Percentiles rank a stretch among this genome's conserved stretches.
Conservation (phyloP, 345 rosid species). For the Populus alba region DNA sequence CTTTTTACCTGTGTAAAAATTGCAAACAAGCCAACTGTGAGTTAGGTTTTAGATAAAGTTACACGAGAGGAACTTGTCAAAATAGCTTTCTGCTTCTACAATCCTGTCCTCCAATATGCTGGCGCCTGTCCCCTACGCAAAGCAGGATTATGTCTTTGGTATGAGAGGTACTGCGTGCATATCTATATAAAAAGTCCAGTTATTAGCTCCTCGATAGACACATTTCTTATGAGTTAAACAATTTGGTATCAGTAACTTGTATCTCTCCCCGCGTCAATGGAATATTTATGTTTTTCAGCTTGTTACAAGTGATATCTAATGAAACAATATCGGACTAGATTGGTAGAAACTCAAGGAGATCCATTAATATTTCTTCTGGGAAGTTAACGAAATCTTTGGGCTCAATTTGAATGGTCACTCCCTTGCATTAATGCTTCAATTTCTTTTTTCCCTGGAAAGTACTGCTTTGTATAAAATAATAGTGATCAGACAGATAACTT, state of each 20-base stretch:
- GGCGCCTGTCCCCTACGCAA: constrained; percentile 19
- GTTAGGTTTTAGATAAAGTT: constrained; percentile 20
- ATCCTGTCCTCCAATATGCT: constrained; percentile 28
- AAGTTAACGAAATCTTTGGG: no score
- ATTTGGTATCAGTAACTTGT: neutral
- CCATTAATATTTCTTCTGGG: neutral
- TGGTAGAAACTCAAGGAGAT: neutral
- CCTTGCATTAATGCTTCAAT: no score
- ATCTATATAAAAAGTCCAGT: neutral
- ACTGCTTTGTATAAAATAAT: constrained; percentile 14
- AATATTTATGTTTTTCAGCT: no score
- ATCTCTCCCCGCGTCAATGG: no score
- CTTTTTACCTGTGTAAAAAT: neutral
- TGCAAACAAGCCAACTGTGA: constrained; percentile 17
- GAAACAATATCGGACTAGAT: neutral
- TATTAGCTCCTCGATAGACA: neutral
- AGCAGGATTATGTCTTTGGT: constrained; percentile 10
- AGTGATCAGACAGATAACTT: constrained; percentile 38
- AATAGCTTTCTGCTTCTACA: constrained; percentile 27
- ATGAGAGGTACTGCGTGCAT: no score
- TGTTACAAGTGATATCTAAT: neutral
- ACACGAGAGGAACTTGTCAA: constrained; percentile 15
- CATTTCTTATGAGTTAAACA: neutral
- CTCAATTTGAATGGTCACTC: no score
- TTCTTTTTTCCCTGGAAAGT: neutral